A percentile compares a stretch with the other conserved stretches of the same genome.
These are phyloP conservation scores for Calonectria ilicicola DNA, from an alignment of 2,329 filamentous ascomycete genomes.

Conservation along the genomic window DNA sequence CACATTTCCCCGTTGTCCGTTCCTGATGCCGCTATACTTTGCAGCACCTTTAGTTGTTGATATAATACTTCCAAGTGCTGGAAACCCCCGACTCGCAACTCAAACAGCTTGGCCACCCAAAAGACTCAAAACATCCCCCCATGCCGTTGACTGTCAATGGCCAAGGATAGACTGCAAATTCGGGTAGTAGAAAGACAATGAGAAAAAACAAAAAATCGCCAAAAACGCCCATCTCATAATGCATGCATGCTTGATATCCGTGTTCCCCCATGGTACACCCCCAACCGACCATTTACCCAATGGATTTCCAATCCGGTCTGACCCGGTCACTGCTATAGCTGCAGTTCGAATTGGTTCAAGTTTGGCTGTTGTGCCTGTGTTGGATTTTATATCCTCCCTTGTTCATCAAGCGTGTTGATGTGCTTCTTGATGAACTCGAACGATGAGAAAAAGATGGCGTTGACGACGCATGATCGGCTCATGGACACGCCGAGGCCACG, in stretches of 20 bases:
- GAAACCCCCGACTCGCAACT: background rate
- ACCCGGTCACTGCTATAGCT: constrained; percentile 1
- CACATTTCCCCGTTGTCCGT: background rate
- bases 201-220: constrained; percentile 23
- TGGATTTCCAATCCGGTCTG: constrained; percentile 16
- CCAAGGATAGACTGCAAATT: background rate
- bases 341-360: constrained; percentile 22
- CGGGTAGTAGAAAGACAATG: background rate
- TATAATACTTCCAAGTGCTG: constrained; percentile 11
- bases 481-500: constrained; percentile 86
- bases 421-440: constrained; percentile 86
- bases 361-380: background rate
- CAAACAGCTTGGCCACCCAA: background rate
- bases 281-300: constrained; percentile 25
- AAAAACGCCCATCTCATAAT: constrained; percentile 42
- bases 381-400: constrained; percentile 30
- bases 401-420: constrained; percentile 67
- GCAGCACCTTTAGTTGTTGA: constrained; percentile 9
- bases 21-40: constrained; percentile 12
- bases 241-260: constrained; percentile 35
- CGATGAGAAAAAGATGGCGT: constrained; percentile 90
- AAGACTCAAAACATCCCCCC: background rate
- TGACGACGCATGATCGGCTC: constrained; percentile 83
- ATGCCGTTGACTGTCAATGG: background rate
- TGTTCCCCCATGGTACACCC: constrained; percentile 23